Evolutionary conservation across 352 stramenopile genomes (phyloP).

Genomic region (Phytopythium oedochilum): DNA sequence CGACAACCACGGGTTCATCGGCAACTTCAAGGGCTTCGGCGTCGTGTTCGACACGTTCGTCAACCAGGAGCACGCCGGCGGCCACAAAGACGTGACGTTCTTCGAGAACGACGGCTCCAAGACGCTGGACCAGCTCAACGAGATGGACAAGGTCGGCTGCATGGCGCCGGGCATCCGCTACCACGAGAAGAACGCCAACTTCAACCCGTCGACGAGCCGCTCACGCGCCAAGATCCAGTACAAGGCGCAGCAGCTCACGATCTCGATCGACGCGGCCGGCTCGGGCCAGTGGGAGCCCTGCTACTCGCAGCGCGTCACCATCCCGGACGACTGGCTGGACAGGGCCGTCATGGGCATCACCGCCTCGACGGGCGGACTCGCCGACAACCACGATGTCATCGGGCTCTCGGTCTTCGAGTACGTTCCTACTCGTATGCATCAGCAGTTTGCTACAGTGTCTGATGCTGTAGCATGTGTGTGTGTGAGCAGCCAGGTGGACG

Average conservation of each 20-base stretch:
- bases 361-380: slow-evolving; percentile 75
- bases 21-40: slow-evolving; percentile 67
- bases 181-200: slow-evolving; percentile 76
- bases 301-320: slow-evolving; percentile 41
- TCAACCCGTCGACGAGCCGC: slow-evolving; percentile 75
- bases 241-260: slow-evolving; percentile 58
- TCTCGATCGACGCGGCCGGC: slow-evolving; percentile 72
- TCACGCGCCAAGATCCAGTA: slow-evolving; percentile 79
- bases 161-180: slow-evolving; percentile 75
- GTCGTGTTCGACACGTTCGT: slow-evolving; percentile 85
- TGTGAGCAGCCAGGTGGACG: slow-evolving; percentile 48
- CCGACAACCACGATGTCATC: slow-evolving; percentile 83
- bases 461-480: slow-evolving; percentile 9
- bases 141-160: slow-evolving; percentile 65
- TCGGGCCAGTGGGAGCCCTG: slow-evolving; percentile 72
- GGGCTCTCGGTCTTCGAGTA: slow-evolving; percentile 75
- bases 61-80: slow-evolving; percentile 69
- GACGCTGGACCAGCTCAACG: slow-evolving; percentile 71
- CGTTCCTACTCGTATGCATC: slow-evolving; percentile 12
- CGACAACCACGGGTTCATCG: slow-evolving; percentile 80
- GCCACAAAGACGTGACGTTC: slow-evolving; percentile 83
- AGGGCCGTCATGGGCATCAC: slow-evolving; percentile 69
- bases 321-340: slow-evolving; percentile 53
- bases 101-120: slow-evolving; percentile 77
- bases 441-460: too few species aligned